These are phyloP conservation scores for Brassica nigra DNA, from an alignment of 345 rosid species.

Conservation along the genomic window DNA sequence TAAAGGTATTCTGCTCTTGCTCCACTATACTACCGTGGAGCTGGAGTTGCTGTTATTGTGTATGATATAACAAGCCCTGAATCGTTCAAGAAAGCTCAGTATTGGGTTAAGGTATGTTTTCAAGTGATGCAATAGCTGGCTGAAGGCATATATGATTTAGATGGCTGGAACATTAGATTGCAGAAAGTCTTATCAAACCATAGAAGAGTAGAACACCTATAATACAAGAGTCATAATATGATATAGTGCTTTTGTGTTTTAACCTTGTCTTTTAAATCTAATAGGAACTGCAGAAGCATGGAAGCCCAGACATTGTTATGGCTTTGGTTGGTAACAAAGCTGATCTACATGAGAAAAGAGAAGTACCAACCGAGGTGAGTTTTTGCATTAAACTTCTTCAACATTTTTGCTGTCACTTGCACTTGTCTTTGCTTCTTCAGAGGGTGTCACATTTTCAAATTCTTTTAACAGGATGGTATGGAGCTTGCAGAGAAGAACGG, in stretches of 20 bases:
- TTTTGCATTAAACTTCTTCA: not conserved
- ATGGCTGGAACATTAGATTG: not conserved
- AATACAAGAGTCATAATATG: not conserved
- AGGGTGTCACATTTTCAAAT: conserved; percentile 18
- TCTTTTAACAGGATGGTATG: conserved; percentile 66
- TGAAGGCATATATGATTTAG: not conserved
- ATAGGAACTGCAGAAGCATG: conserved; percentile 97
- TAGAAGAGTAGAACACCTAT: not conserved
- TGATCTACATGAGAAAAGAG: conserved; percentile 82
- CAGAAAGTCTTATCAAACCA: not conserved
- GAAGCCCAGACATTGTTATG: conserved; percentile 92
- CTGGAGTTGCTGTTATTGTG: conserved; percentile 91
- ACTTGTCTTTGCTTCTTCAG: conserved; percentile 14
- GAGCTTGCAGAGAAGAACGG: conserved; percentile 96
- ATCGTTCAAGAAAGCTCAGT: conserved; percentile 87
- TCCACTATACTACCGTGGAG: conserved; percentile 96
- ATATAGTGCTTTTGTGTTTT: conserved; percentile 1
- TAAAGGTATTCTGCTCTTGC: conserved; percentile 94
- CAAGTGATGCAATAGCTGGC: not conserved
- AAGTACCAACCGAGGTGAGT: conserved; percentile 76
- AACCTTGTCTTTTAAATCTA: conserved; percentile 11
- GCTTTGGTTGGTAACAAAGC: conserved; percentile 99
- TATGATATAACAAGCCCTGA: conserved; percentile 97
- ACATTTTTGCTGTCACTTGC: conserved; percentile 1
- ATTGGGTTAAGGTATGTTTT: conserved; percentile 88